Conservation (phyloP, 805 yeast genomes). For the Saccharomycopsis sp. region DNA sequence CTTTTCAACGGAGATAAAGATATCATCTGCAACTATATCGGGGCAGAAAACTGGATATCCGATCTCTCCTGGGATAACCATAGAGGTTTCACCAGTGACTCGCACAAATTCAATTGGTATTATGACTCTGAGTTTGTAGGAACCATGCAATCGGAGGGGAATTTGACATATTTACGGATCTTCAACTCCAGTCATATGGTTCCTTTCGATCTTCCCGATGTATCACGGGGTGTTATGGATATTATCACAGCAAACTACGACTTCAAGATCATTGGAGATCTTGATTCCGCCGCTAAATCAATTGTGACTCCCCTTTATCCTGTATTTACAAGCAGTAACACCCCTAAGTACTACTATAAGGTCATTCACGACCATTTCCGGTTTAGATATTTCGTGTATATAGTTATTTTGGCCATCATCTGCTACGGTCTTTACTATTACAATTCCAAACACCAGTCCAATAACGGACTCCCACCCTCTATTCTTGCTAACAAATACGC, state of each 20-base stretch:
- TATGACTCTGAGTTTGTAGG: conserved; percentile 38
- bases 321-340: conserved; percentile 1
- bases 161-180: conserved; percentile 57
- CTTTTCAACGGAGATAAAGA: conserved; percentile 87
- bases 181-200: conserved; percentile 74
- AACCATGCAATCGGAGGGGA: conserved; percentile 41
- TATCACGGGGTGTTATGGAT: conserved; percentile 54
- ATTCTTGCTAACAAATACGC: conserved; percentile 13
- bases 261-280: conserved; percentile 21
- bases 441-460: conserved; percentile 9
- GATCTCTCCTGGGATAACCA: conserved; percentile 59
- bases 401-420: conserved; percentile 7
- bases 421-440: conserved; percentile 19
- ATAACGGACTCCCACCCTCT: conserved; percentile 10
- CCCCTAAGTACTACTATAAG: neutral
- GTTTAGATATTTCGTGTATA: conserved; percentile 15
- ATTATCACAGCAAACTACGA: conserved; percentile 33
- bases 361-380: conserved; percentile 9
- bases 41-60: conserved; percentile 61
- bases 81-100: conserved; percentile 37
- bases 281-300: conserved; percentile 7
- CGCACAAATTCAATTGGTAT: conserved; percentile 34
- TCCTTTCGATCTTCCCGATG: conserved; percentile 60
- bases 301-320: conserved; percentile 19
- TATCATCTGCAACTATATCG: conserved; percentile 76